Percentiles rank a stretch among this genome's conserved stretches.
Conservation (phyloP, 306 rosid genomes). For the Prosopis cineraria region DNA sequence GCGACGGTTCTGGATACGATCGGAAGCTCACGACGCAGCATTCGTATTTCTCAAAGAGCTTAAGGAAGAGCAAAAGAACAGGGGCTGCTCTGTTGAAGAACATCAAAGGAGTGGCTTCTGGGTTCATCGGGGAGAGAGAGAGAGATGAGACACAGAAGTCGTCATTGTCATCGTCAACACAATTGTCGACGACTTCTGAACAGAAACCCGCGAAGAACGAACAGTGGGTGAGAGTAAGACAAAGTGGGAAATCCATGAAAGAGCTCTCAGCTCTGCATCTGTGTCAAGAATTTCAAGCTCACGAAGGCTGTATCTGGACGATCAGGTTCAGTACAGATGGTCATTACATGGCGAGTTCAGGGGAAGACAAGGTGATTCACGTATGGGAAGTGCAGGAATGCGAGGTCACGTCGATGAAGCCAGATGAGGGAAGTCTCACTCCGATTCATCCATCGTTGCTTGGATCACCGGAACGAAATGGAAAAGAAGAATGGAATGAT, state of each 20-base stretch:
- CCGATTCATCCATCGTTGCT: slow-evolving; percentile 54
- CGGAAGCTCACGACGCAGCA: slow-evolving; percentile 41
- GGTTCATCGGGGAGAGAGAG: slow-evolving; percentile 64
- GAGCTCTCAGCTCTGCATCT: slow-evolving; percentile 81
- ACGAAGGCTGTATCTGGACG: slow-evolving; percentile 87
- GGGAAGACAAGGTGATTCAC: slow-evolving; percentile 69
- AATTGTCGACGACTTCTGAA: slow-evolving; percentile 29
- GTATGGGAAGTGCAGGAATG: slow-evolving; percentile 94
- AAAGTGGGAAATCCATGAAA: slow-evolving; percentile 65
- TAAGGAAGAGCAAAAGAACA: slow-evolving; percentile 71
- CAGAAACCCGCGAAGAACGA: slow-evolving; percentile 46
- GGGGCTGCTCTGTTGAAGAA: slow-evolving; percentile 74
- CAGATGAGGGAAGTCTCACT: slow-evolving; percentile 48
- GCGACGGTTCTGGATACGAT: background rate
- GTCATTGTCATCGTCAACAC: slow-evolving; percentile 24
- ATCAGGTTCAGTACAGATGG: slow-evolving; percentile 74
- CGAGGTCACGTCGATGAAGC: slow-evolving; percentile 63
- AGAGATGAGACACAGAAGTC: slow-evolving; percentile 29
- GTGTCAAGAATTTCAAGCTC: slow-evolving; percentile 90
- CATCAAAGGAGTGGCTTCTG: slow-evolving; percentile 67
- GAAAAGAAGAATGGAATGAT: slow-evolving; percentile 21
- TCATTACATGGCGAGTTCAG: slow-evolving; percentile 70
- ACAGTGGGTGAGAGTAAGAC: slow-evolving; percentile 72
- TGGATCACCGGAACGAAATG: background rate
- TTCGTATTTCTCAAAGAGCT: slow-evolving; percentile 57